Conservation (phyloP, 2,329 filamentous ascomycete species). For the Colletotrichum aenigma region DNA sequence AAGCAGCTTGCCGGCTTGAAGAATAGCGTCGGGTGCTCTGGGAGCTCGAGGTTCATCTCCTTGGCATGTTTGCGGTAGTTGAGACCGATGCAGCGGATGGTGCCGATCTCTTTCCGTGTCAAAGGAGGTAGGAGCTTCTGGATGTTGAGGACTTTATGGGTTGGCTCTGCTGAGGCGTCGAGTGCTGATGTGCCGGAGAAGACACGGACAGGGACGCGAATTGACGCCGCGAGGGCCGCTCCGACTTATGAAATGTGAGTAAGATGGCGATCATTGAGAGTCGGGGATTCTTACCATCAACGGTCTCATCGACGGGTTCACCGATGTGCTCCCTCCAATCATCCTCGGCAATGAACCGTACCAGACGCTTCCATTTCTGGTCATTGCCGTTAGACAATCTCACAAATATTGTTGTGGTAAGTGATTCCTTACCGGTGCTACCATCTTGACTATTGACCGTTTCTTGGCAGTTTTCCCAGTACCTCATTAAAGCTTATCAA, state of each 20-base stretch:
- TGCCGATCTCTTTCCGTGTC: slow-evolving; percentile 52
- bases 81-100: slow-evolving; percentile 57
- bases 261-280: background rate
- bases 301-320: slow-evolving; percentile 24
- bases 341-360: slow-evolving; percentile 27
- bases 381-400: background rate
- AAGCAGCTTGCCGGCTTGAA: slow-evolving; percentile 47
- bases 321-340: slow-evolving; percentile 26
- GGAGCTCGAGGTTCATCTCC: slow-evolving; percentile 29
- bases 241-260: slow-evolving; percentile 18
- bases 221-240: slow-evolving; percentile 22
- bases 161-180: slow-evolving; percentile 29
- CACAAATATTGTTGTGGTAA: background rate
- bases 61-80: slow-evolving; percentile 41
- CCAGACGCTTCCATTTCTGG: slow-evolving; percentile 25
- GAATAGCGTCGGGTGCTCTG: slow-evolving; percentile 35
- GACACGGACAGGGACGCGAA: slow-evolving; percentile 22
- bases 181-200: slow-evolving; percentile 23
- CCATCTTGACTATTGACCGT: background rate
- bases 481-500: background rate
- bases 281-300: slow-evolving; percentile 21
- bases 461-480: background rate
- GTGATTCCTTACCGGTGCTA: background rate
- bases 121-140: slow-evolving; percentile 38
- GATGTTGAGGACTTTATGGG: slow-evolving; percentile 31